Base-by-base conservation (phyloP, 768 basidiomycete species). In the Ephemerocybe angulata region DNA sequence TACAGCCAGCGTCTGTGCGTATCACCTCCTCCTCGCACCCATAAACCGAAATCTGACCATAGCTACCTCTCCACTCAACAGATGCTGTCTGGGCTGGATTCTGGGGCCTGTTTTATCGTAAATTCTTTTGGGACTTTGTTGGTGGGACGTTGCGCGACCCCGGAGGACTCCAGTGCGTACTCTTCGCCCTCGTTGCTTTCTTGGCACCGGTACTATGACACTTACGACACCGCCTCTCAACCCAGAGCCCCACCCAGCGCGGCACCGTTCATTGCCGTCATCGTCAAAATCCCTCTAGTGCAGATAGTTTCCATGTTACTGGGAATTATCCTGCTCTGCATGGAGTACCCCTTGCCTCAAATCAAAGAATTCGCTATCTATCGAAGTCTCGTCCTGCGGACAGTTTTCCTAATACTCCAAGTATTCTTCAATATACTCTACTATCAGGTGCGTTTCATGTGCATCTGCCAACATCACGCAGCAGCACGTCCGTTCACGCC, bases 121-220 rank as follows among this genome's bases (percentile, higher is more conserved):
- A 96, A 74, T 96, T 92, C 81, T 94, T 96, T 74, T 96, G 90
- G 89, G 94, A 96, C 74, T 92, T 96, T 66, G 73, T 93, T n/a
- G 86, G 84, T 56, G 93, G 89, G 44, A 86, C 79, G 54, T 66
- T 91, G 54, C 86, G 88, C 58, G 79, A 82, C 66, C 89, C 89
- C 27, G 89, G 89, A 72, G 89, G 89, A 51, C 54, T 89, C 24
- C 88, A 90, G 89, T 90, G 59, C 65, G 86, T 84, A 17, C 24
- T 42, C 25, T 47, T 22, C 46, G 29, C 55, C 37, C 37, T 19
- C 5, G 13, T 4, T 47, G 35, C 27, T 22, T 42, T 17, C 29
- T 25, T 27, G 15, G 30, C 17, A 27, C 30, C 1, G 27, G 42
- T 21, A 22, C 15, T n/a, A 22, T 17, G 12, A 17, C 41, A 22